These are phyloP conservation scores for Umbilicaria muhlenbergii DNA, from an alignment of 495 filamentous ascomycete genomes.

Conservation along the genomic window DNA sequence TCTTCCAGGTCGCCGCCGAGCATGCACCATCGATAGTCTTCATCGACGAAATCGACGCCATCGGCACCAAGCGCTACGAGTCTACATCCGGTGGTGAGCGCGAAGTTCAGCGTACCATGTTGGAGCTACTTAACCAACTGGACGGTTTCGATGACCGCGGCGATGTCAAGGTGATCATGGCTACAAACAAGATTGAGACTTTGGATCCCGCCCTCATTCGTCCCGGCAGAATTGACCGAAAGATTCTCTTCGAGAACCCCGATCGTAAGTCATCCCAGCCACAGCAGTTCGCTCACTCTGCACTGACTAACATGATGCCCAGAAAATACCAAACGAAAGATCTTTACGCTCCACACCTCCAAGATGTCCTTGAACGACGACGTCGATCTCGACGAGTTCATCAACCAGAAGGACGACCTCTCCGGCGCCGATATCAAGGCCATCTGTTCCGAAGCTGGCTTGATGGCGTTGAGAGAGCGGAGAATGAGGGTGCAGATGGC, in stretches of 20 bases:
- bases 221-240: constrained; percentile 94
- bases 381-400: constrained; percentile 96
- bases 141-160: constrained; percentile 98
- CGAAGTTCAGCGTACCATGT: constrained; percentile 96
- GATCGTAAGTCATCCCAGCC: constrained; percentile 51
- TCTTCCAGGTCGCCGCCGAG: constrained; percentile 95
- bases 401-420: constrained; percentile 94
- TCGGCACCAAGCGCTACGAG: constrained; percentile 97
- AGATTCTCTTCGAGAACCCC: constrained; percentile 98
- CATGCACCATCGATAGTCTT: constrained; percentile 97
- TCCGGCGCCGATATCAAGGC: constrained; percentile 97
- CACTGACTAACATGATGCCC: constrained; percentile 19
- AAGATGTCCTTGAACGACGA: constrained; percentile 97
- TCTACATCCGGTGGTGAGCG: constrained; percentile 93
- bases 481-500: constrained; percentile 99
- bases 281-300: neutral
- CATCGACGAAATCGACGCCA: constrained; percentile 98
- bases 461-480: constrained; percentile 89
- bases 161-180: constrained; percentile 99
- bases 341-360: constrained; percentile 96
- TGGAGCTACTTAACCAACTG: constrained; percentile 95
- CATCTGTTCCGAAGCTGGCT: constrained; percentile 91
- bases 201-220: constrained; percentile 93
- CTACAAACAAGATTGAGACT: constrained; percentile 99
- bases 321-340: constrained; percentile 99